Evolutionary conservation across 805 yeast species (phyloP), one percentile per base, ranked within the genome.

Genomic region (Tanozyma kutaoensis): DNA sequence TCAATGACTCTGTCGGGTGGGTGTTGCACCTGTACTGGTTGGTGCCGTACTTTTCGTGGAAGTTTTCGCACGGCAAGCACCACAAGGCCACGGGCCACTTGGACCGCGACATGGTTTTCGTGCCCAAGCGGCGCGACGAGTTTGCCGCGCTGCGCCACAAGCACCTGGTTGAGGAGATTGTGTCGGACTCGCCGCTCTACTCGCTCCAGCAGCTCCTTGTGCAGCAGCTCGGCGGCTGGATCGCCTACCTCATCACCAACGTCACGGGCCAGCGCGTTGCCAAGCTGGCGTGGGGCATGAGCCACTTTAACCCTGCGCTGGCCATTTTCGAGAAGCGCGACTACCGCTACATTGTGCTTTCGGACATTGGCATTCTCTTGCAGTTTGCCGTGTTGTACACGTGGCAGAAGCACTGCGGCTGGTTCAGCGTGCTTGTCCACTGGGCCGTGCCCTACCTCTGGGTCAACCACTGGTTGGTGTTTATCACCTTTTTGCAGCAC

Each of bases 401-500:
- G 36, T 69, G 76, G 76, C 54, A 58, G 46, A 47, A 54, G 39
- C 38, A 43, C 24, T 62, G 52, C 37, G 74, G 76, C 17, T 39
- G 45, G 20, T 68, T 66, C 58, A 62, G 63, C 43, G 55, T 69
- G 54, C 33, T 59, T 32, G 58, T 69, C 35, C 56, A 66, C 48
- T 71, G 74, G 74, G 62, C 69, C 32, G 39, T 69, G 26, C 78
- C 78, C 31, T 71, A 68, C 63, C 38, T 61, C 25, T 64, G 64
- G 59, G 73, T 69, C 27, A 71, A 71, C 55, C 76, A 71, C 45
- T 71, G 78, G 78, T 58, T 71, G 43, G 77, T 71, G 21, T 66
- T 71, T 40, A 68, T 71, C 36, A 71, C 78, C 12, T 71, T 58
- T 50, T 58, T 71, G 38, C 78, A 71, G 51, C 78, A 71, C 48